A percentile compares a stretch with the other conserved stretches of the same genome.
Conservation (phyloP, 148 eudicot genomes). For the Polygonum aviculare region DNA sequence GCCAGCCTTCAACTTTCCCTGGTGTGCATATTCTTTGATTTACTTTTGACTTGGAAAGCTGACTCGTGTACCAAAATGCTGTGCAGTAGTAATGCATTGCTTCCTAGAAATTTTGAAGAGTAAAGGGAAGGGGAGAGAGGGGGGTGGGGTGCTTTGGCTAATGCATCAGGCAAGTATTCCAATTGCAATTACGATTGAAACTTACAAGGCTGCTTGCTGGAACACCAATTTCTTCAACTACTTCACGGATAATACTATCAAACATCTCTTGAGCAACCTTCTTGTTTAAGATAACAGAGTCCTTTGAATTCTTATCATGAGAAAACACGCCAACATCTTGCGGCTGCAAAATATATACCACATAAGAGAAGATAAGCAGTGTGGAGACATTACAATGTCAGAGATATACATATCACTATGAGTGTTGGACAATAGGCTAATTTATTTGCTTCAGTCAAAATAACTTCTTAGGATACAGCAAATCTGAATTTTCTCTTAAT, state of each 20-base stretch:
- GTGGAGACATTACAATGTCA: neutral
- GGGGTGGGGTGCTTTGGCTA: neutral
- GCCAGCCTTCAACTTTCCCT: neutral
- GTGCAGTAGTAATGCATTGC: neutral
- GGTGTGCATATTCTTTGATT: neutral
- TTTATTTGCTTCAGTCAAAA: too few relatives aligned
- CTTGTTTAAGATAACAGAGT: constrained; percentile 22
- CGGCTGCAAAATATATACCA: constrained; percentile 43
- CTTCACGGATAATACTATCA: constrained; percentile 81
- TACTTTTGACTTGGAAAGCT: neutral
- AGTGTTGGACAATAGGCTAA: neutral
- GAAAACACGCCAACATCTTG: constrained; percentile 56
- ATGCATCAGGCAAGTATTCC: constrained; percentile 1
- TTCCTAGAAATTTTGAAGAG: neutral
- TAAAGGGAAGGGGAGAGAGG: neutral
- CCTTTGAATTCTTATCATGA: constrained; percentile 23
- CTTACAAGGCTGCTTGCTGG: constrained; percentile 66
- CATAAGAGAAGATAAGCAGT: neutral
- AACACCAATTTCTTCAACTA: constrained; percentile 93
- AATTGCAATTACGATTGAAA: constrained; percentile 7
- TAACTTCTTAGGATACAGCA: too few relatives aligned
- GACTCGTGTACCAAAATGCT: neutral
- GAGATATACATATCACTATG: neutral
- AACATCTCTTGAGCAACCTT: constrained; percentile 87
- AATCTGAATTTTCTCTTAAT: too few relatives aligned